A percentile compares a stretch with the other conserved stretches of the same genome.
phyloP scores from a whole-genome alignment of 1,139 yeast species.

The Candida sp. region DNA sequence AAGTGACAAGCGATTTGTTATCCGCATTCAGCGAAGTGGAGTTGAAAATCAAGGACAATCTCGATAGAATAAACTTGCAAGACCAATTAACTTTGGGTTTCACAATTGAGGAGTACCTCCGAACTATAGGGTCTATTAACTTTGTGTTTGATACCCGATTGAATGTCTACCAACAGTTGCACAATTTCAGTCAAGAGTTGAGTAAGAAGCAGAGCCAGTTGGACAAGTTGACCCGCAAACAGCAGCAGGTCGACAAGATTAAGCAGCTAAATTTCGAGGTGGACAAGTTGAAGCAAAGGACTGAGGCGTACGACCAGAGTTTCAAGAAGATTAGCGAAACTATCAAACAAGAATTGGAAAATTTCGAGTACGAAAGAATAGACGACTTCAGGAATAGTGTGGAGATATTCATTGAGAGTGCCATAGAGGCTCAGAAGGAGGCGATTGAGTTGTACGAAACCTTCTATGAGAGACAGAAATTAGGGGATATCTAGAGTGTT shows the following conservation, averaged over 20 bases:
- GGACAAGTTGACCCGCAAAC: slow-evolving; percentile 60
- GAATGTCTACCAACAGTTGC: slow-evolving; percentile 66
- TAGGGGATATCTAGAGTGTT: slow-evolving; percentile 20
- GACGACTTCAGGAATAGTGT: slow-evolving; percentile 89
- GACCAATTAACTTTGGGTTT: slow-evolving; percentile 88
- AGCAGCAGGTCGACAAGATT: slow-evolving; percentile 61
- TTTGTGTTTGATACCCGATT: slow-evolving; percentile 78
- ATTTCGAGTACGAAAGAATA: slow-evolving; percentile 76
- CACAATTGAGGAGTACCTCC: slow-evolving; percentile 85
- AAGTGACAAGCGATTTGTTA: slow-evolving; percentile 60
- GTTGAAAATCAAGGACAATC: slow-evolving; percentile 68
- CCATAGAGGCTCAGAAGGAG: slow-evolving; percentile 94
- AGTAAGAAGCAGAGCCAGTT: slow-evolving; percentile 49
- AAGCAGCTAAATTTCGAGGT: slow-evolving; percentile 60
- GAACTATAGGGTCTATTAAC: slow-evolving; percentile 78
- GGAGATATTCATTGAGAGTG: slow-evolving; percentile 88
- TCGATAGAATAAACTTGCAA: slow-evolving; percentile 82
- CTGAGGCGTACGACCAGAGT: slow-evolving; percentile 55
- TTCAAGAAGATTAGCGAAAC: slow-evolving; percentile 66
- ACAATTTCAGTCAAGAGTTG: slow-evolving; percentile 47
- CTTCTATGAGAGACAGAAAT: slow-evolving; percentile 58
- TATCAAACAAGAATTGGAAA: slow-evolving; percentile 69
- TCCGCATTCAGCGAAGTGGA: slow-evolving; percentile 73
- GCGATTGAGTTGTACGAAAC: slow-evolving; percentile 97
- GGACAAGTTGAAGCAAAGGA: slow-evolving; percentile 59